Evolutionary conservation across 2,329 filamentous ascomycete genomes (phyloP), one percentile per base, ranked within the genome.

Genomic region (Fusarium sp.): DNA sequence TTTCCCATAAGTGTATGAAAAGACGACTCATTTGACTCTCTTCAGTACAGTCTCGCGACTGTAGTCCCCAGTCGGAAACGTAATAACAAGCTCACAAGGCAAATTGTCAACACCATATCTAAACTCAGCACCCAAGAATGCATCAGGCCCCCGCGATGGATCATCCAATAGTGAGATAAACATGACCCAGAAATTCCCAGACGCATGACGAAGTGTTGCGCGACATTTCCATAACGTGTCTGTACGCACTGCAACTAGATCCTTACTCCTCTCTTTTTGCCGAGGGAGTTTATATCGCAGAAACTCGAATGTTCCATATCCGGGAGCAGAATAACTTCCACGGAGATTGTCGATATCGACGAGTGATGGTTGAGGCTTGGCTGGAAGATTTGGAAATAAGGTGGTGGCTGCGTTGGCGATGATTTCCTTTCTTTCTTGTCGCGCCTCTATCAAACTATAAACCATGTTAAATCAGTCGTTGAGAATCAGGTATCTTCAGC

Each of bases 311-410:
- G 48, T 62, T 21, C 74, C 75, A 73, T 85, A 85, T 5, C 78
- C 83, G 3, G 79, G 78, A 55, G 86, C 78, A 63, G 74, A 80
- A 67, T 86, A 87, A 3, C 77, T 82, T 5, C 85, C 85, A 3
- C 73, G 68, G 21, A 78, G 59, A 3, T 3, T 25, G 5, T 51
- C 8, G 9, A 51, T 14, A 8, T 42, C 4, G 5, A 57, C 12
- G 7, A 21, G 21, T 2, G 55, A 16, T 16, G 32, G 45, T 16
- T 2, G 3, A 4, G 32, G 55, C 3, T 23, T 23, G 10, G 32
- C 16, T 50, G 55, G 45, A 2, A 50, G 8, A 12, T 51, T 23
- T 5, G 55, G 55, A 34, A 50, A 57, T 7, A 57, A 16, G 4
- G 16, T 57, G 2, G n/a, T 41, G 2, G 34, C 45, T 16, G 55